Percentiles rank a stretch among this genome's conserved stretches.
phyloP scores from a whole-genome alignment of 352 stramenopile species.

The Pythium aquatile region DNA sequence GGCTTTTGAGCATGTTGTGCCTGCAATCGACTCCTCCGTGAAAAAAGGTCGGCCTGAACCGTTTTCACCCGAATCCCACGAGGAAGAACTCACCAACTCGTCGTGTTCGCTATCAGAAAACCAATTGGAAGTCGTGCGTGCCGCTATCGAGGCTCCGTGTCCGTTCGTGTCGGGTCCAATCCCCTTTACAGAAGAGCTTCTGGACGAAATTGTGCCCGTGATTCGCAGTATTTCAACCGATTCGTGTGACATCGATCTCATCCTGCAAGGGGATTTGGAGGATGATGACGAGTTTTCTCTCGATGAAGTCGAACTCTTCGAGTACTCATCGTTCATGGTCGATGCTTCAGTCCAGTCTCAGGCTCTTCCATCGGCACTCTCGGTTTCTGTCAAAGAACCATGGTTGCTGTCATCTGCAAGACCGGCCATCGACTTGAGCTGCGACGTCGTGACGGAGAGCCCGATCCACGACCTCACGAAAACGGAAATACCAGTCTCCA shows the following conservation, averaged over 20 bases:
- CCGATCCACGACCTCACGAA: background rate
- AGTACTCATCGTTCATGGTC: background rate
- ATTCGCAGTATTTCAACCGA: background rate
- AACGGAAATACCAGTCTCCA: background rate
- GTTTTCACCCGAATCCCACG: background rate
- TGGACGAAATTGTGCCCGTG: background rate
- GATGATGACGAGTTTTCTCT: background rate
- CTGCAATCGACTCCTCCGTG: background rate
- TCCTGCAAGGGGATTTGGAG: background rate
- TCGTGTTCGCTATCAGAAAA: slow-evolving; percentile 4
- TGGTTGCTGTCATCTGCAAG: slow-evolving; percentile 4
- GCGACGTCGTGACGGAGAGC: background rate
- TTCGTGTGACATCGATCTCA: background rate
- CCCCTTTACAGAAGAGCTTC: background rate
- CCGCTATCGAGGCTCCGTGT: background rate
- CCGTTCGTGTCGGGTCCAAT: background rate
- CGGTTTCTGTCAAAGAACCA: slow-evolving; percentile 1
- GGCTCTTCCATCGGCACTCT: background rate
- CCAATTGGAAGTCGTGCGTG: background rate
- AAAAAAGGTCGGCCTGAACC: slow-evolving; percentile 5
- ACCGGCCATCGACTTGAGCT: background rate
- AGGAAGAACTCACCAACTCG: background rate
- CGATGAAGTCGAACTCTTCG: background rate
- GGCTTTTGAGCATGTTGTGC: background rate
- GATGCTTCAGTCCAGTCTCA: background rate